These are phyloP conservation scores for Fraxinus sp. DNA, from an alignment of 305 asterid genomes.

Conservation along the genomic window DNA sequence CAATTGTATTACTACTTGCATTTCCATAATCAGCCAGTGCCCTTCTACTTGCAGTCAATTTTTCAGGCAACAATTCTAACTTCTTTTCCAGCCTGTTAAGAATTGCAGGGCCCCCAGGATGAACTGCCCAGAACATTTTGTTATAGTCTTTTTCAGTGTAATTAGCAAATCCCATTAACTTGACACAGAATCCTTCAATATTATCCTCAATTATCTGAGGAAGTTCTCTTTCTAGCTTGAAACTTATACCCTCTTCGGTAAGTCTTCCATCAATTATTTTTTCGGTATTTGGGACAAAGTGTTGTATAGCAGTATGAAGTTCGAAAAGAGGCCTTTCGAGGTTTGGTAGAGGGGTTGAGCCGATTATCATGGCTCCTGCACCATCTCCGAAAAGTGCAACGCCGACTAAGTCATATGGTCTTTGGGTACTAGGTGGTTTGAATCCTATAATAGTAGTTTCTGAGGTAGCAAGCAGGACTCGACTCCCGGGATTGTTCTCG, in stretches of 20 bases:
- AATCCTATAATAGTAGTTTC: constrained; percentile 90
- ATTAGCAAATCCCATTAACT: constrained; percentile 49
- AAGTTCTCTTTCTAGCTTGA: constrained; percentile 68
- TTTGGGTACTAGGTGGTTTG: constrained; percentile 68
- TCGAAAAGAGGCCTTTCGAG: constrained; percentile 70
- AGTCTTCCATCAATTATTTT: constrained; percentile 86
- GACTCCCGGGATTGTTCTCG: constrained; percentile 85
- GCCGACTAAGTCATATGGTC: constrained; percentile 87
- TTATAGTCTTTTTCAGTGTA: constrained; percentile 46
- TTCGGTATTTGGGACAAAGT: constrained; percentile 74
- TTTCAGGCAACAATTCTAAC: constrained; percentile 62
- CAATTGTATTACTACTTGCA: constrained; percentile 90
- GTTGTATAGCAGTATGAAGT: constrained; percentile 70
- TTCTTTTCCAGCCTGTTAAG: constrained; percentile 73
- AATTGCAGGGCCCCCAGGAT: constrained; percentile 96
- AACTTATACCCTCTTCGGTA: constrained; percentile 91
- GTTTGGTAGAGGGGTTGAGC: constrained; percentile 43
- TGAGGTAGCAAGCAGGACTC: constrained; percentile 82
- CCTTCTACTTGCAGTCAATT: constrained; percentile 66
- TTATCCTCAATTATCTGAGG: constrained; percentile 85
- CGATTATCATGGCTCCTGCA: constrained; percentile 87
- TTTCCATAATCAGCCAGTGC: constrained; percentile 90
- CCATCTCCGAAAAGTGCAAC: constrained; percentile 95
- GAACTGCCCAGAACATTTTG: constrained; percentile 91
- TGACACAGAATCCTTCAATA: constrained; percentile 60